Evolutionary conservation across 1,139 yeast genomes (phyloP), one percentile per base, ranked within the genome.

Genomic region (Pneumocystis sp.): DNA sequence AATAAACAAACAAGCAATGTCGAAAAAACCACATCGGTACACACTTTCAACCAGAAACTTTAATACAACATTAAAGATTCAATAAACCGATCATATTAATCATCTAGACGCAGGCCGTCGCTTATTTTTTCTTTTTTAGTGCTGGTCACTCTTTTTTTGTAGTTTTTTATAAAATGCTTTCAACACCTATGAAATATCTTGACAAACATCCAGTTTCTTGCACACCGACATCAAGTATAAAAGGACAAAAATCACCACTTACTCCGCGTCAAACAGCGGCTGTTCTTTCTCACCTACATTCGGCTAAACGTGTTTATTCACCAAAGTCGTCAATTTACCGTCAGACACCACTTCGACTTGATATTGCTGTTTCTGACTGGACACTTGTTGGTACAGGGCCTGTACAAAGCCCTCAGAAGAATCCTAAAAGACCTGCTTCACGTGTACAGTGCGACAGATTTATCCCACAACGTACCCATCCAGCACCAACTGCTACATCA

Each of bases 281-380:
- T 1, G n/a, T 59, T 42, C 19, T 59, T 31, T 39, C 45, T 8
- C 45, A 39, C 34, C 67, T 71, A 21, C 67, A 68, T 61, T 62
- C 68, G 61, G 65, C 71, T 37, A 69, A 71, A 63, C 57, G 57
- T 25, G 34, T 50, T 50, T 65, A 63, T 65, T 61, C 69, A 59
- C 68, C 70, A 62, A 70, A 69, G 65, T 60, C 70, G 10, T 59
- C 61, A n/a, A 59, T 59, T 7, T 59, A 59, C 21, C 61, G 61
- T 25, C 44, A 42, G 5, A 80, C 83, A 2, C 83, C 84, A 4
- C 74, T 82, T 19, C 78, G 78, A 70, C 73, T 81, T 62, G 82
- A 81, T 68, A 76, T 79, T 37, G 78, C 77, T 3, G 66, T 72
- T 8, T 70, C 75, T 8, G 78, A 75, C 65, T 73, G 75, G 72